A percentile compares a stretch with the other conserved stretches of the same genome.
These are phyloP conservation scores for Eimeria nieschulzi DNA, from an alignment of 169 alveolate genomes.

Conservation along the genomic window DNA sequence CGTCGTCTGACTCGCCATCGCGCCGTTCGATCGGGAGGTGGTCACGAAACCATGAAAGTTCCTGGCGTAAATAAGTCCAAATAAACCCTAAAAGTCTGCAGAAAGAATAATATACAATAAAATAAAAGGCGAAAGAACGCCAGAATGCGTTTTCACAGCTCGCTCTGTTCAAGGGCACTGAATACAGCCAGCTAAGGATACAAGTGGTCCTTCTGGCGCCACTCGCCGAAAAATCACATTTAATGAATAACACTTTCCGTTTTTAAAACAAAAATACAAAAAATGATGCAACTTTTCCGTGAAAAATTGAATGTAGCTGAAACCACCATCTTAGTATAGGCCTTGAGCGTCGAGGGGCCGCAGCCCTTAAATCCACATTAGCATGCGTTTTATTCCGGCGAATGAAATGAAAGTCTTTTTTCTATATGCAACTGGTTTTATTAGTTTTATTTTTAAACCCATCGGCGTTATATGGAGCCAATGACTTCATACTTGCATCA, in stretches of 20 bases:
- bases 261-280: neutral
- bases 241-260: neutral
- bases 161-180: conserved; percentile 39
- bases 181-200: conserved; percentile 32
- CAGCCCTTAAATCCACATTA: conserved; percentile 21
- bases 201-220: neutral
- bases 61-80: neutral
- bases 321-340: neutral
- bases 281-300: neutral
- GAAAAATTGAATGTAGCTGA: neutral
- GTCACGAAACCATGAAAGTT: neutral
- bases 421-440: too few species aligned
- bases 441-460: too few species aligned
- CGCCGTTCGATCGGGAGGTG: neutral
- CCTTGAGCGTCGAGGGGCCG: conserved; percentile 49
- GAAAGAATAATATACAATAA: neutral
- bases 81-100: neutral
- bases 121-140: neutral
- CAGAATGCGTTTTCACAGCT: neutral
- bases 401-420: too few species aligned
- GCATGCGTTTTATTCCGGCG: too few species aligned
- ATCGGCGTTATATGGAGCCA: too few species aligned
- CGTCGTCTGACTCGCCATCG: too few species aligned
- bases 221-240: neutral
- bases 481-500: too few species aligned